Evolutionary conservation across 306 rosid genomes (phyloP), one percentile per base, ranked within the genome.

Genomic region (Ochetophila trinervis): DNA sequence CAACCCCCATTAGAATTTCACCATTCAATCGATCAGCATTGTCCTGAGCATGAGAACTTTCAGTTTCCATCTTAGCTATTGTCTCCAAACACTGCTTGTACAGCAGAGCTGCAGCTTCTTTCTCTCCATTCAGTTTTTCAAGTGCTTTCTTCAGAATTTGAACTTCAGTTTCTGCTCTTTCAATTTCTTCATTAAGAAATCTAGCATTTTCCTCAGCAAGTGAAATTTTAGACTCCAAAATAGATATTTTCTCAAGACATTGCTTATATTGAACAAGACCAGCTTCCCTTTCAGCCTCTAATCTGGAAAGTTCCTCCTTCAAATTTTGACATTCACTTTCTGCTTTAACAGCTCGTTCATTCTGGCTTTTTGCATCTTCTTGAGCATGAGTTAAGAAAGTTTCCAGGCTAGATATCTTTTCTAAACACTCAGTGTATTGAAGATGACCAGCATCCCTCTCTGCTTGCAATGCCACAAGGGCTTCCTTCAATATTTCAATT

Each of bases 221-320:
- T 52, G 82, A 80, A 59, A 94, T 77, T 71, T 82, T 85, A 21
- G 79, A 68, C 84, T 90, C 97, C 84, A 94, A 57, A 74, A 74
- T 74, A 69, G 92, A 78, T 51, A 88, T 88, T 73, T 83, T 88
- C 83, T 85, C 85, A 56, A 88, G 86, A 75, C 81, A 86, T 56
- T 75, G 76, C 61, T 74, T 65, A 76, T 80, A 75, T 66, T 74
- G 94, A 80, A 77, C 84, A 78, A 77, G 84, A 70, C 74, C 70
- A 32, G 74, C 82, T 55, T 90, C 90, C 85, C 83, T 94, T 80
- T 90, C 95, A 53, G 77, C 77, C 78, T 79, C 84, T 71, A 90
- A 74, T 68, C 56, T 85, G 4, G 80, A 76, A 74, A 90, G 82
- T 59, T 88, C 86, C 69, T 67, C 81, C 78, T 67, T 83, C 64